Evolutionary conservation across 345 rosid genomes (phyloP).

Genomic region (Brassica napus): Da-Ae NC_063447.1:58528501-58529000

Average conservation of each 20-base stretch:
- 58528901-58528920: not conserved
- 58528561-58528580: not conserved
- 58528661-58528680: not conserved
- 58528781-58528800: not conserved
- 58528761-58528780: not conserved
- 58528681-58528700: not conserved
- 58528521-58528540: not conserved
- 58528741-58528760: not conserved
- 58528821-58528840: not conserved
- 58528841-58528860: not conserved
- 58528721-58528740: not conserved
- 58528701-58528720: not conserved
- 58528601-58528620: not conserved
- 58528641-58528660: not conserved
- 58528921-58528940: not conserved
- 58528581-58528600: not conserved
- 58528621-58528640: not conserved
- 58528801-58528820: not conserved
- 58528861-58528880: not conserved
- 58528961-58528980: not conserved
- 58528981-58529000: not conserved
- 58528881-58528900: not conserved
- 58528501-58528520: not conserved
- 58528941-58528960: not conserved
- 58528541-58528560: not conserved